These are phyloP conservation scores for Trichoderma sp. DNA, from an alignment of 2,329 filamentous ascomycete species.

Conservation along the genomic window DNA sequence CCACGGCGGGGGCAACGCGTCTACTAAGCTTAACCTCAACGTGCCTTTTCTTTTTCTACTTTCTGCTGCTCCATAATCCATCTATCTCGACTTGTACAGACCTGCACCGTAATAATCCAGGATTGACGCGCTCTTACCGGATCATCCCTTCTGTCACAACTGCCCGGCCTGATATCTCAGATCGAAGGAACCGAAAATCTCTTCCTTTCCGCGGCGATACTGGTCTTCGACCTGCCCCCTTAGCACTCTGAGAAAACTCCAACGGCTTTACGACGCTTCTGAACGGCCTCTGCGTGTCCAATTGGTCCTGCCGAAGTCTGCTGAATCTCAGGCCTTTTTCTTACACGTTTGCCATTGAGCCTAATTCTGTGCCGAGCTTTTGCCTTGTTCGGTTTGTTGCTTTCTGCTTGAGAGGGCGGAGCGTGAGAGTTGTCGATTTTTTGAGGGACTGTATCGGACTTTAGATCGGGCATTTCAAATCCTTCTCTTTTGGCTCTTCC, in stretches of 20 bases:
- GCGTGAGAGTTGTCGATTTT: not conserved
- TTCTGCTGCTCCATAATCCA: not conserved
- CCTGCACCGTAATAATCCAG: not conserved
- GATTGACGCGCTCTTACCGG: not conserved
- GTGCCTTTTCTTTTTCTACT: not conserved
- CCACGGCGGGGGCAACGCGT: conserved; percentile 32
- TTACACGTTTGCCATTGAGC: not conserved
- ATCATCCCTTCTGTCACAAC: not conserved
- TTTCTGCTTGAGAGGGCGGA: not conserved
- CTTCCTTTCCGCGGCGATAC: not conserved
- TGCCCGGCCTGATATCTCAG: not conserved
- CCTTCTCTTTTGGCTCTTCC: not conserved
- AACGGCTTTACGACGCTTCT: not conserved
- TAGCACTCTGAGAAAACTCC: not conserved
- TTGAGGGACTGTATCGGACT: not conserved
- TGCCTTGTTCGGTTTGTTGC: not conserved
- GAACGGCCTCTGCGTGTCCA: not conserved
- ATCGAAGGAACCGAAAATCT: not conserved
- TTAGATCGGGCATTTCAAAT: not conserved
- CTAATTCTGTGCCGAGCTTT: not conserved
- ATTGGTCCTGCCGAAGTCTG: not conserved
- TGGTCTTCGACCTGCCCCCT: not conserved
- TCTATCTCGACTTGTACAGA: not conserved
- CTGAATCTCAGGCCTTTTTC: not conserved
- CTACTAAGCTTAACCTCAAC: conserved; percentile 1